Conservation (phyloP, 1,139 yeast species). For the Magnusiomyces fungicola region DNA sequence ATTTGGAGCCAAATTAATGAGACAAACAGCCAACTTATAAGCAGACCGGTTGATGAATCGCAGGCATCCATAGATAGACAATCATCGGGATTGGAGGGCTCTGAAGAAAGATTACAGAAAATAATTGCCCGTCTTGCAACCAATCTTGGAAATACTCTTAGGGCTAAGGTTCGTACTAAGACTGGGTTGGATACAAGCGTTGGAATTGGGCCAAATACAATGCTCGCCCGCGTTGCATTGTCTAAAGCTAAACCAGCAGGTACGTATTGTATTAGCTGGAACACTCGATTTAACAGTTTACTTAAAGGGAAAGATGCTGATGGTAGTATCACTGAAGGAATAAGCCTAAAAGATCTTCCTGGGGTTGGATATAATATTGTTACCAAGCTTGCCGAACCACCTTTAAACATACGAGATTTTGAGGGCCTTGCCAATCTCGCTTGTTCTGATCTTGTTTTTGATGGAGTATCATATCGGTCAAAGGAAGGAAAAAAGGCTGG, state of each 20-base stretch:
- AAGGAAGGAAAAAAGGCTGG: neutral
- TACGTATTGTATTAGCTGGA: conserved; percentile 31
- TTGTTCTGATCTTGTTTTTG: neutral
- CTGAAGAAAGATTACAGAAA: too few relatives aligned
- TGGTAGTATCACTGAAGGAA: conserved; percentile 33
- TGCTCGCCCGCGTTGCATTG: conserved; percentile 73
- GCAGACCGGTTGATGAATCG: too few relatives aligned
- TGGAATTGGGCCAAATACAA: conserved; percentile 65
- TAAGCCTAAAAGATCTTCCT: conserved; percentile 59
- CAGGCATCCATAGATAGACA: too few relatives aligned
- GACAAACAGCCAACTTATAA: too few relatives aligned
- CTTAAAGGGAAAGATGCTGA: conserved; percentile 4
- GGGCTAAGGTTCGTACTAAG: conserved; percentile 38
- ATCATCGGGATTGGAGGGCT: conserved; percentile 5
- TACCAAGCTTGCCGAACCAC: conserved; percentile 34
- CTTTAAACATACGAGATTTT: neutral
- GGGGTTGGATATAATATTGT: conserved; percentile 67
- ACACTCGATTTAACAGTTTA: neutral
- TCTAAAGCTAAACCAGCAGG: conserved; percentile 79
- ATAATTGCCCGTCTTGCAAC: neutral
- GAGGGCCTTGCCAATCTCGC: neutral
- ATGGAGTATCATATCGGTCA: too few relatives aligned
- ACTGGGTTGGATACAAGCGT: conserved; percentile 66
- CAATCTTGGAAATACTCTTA: conserved; percentile 36
- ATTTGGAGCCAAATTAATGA: neutral